Evolutionary conservation across 441 rosid genomes (phyloP), one percentile per base, ranked within the genome.

Genomic region (Pelargonium australe): DNA sequence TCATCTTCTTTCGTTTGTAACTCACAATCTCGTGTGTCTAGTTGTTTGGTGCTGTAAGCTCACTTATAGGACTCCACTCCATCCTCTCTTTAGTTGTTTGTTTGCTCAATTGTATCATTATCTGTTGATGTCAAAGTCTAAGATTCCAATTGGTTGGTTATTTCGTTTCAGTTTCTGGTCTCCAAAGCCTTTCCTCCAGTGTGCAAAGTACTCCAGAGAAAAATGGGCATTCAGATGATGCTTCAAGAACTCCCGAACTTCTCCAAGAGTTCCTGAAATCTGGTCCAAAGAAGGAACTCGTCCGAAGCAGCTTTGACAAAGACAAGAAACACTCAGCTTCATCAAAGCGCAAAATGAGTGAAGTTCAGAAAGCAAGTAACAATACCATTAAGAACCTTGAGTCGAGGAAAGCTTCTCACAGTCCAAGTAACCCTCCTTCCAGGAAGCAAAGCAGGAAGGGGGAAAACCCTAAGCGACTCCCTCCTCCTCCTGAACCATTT

Each of bases 361-460:
- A 89, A 70, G 70, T 72, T 68, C 70, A 74, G 7, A 89, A 77
- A 81, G 64, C 68, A 7, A 69, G 68, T 69, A 80, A 66, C 81
- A 89, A 82, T 77, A 76, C 82, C 75, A 66, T 65, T 55, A 91
- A 88, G 94, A 94, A 85, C 79, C 86, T 76, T 55, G 99, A 93
- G 25, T 57, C 71, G 0, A 86, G 76, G 83, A 89, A 81, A 63
- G 71, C 76, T 66, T 73, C 80, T 70, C 71, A 73, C 13, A 66
- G 76, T 77, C 74, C 82, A 31, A 77, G 63, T 71, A 77, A 72
- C 77, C 57, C 79, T 66, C 71, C 85, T 43, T 70, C 80, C 43
- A 85, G 80, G 87, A 89, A 87, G 85, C 92, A 85, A 75, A 85
- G 62, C 72, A 82, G 92, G 63, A 87, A 89, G 81, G 92, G 88